phyloP scores from a whole-genome alignment of 192 early-diverging fungal species.

The Coemansia reversa region DNA sequence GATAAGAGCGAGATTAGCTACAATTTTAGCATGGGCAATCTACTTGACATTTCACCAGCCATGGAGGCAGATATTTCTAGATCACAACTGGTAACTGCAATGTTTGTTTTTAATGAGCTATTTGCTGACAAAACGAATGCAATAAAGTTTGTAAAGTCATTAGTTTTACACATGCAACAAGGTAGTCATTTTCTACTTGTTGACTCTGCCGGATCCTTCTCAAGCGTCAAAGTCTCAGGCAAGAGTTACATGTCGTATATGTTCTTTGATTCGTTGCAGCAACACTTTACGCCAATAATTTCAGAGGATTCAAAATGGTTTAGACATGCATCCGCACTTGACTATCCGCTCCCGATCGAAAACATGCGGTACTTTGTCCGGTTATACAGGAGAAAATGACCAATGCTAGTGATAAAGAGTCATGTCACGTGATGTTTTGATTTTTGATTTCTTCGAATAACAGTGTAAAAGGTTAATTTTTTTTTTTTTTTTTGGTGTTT shows the following conservation, averaged over 20 bases:
- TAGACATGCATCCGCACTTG: slow-evolving; percentile 62
- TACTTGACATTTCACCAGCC: slow-evolving; percentile 55
- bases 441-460: too few species aligned
- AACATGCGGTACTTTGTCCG: slow-evolving; percentile 94
- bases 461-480: too few species aligned
- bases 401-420: neutral
- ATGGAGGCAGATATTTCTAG: slow-evolving; percentile 53
- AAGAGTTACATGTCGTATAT: slow-evolving; percentile 88
- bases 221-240: slow-evolving; percentile 71
- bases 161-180: slow-evolving; percentile 63
- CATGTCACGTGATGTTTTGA: too few species aligned
- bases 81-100: slow-evolving; percentile 75
- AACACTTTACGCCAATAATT: slow-evolving; percentile 62
- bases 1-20: slow-evolving; percentile 50
- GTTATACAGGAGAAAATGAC: slow-evolving; percentile 70
- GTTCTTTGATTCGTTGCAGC: slow-evolving; percentile 77
- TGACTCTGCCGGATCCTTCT: slow-evolving; percentile 93
- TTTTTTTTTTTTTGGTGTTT: too few species aligned
- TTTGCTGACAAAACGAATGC: slow-evolving; percentile 74
- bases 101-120: slow-evolving; percentile 94
- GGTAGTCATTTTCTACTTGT: slow-evolving; percentile 74
- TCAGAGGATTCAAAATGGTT: slow-evolving; percentile 77
- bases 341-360: slow-evolving; percentile 77
- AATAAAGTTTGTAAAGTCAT: slow-evolving; percentile 70
- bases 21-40: slow-evolving; percentile 61